Conservation (phyloP, 140 eudicot species). For the Erigeron philadelphicus region DNA sequence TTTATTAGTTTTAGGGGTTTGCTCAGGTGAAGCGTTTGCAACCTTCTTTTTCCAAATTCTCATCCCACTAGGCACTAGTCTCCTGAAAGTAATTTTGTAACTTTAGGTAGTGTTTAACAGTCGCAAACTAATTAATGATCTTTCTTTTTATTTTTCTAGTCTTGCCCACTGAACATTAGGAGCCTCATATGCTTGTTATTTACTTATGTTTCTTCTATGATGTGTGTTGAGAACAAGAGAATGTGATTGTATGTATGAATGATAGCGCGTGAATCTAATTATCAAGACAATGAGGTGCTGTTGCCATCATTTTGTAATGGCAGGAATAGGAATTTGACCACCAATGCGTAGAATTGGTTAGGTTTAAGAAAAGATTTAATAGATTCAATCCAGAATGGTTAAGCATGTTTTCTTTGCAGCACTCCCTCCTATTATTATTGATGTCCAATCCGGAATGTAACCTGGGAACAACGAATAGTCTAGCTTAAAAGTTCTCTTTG, state of each 20-base stretch:
- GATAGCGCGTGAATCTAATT: not conserved
- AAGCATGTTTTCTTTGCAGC: not conserved
- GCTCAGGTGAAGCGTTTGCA: not conserved
- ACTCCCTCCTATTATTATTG: not conserved
- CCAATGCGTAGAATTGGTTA: not conserved
- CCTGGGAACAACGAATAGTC: not conserved
- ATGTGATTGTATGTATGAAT: not conserved
- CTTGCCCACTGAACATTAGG: no score
- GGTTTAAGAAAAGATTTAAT: not conserved
- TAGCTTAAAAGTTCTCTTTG: not conserved
- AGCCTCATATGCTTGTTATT: no score
- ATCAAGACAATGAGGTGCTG: not conserved
- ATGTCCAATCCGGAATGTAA: not conserved
- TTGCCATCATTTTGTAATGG: not conserved
- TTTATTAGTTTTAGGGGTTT: not conserved
- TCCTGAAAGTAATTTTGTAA: not conserved
- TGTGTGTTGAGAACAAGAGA: no score
- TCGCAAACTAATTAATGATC: not conserved
- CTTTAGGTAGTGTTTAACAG: not conserved
- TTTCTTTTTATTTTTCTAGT: not conserved
- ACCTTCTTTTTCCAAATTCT: not conserved
- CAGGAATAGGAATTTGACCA: not conserved
- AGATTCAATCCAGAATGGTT: not conserved
- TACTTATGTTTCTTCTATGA: no score
- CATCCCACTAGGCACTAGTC: constrained; percentile 1